A percentile compares a stretch with the other conserved stretches of the same genome.
Conservation (phyloP, 2,329 filamentous ascomycete species). For the Phoma sp. region DNA sequence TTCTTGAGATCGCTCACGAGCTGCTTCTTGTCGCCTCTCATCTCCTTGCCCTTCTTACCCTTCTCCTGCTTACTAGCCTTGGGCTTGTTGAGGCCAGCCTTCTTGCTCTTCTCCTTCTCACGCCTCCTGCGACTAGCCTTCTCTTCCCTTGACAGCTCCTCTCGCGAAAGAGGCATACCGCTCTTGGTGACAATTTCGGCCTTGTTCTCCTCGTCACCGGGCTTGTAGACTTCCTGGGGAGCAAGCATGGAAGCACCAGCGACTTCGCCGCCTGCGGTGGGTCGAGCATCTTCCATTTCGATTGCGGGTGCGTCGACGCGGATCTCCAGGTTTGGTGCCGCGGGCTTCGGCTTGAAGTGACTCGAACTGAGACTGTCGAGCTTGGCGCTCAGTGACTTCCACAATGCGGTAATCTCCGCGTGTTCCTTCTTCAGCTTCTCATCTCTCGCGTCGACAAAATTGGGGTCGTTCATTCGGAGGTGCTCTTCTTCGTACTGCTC, state of each 20-base stretch:
- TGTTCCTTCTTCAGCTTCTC: slow-evolving; percentile 84
- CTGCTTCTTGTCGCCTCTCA: slow-evolving; percentile 54
- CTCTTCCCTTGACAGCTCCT: slow-evolving; percentile 89
- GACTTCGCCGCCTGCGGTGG: slow-evolving; percentile 78
- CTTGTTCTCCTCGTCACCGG: slow-evolving; percentile 70
- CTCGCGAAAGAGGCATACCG: slow-evolving; percentile 76
- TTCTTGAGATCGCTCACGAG: slow-evolving; percentile 74
- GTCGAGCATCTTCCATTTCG: slow-evolving; percentile 93
- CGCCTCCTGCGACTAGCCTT: slow-evolving; percentile 76
- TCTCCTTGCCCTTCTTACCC: slow-evolving; percentile 59
- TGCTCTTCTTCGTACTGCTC: slow-evolving; percentile 96
- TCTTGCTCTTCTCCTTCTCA: slow-evolving; percentile 84
- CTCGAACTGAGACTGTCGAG: slow-evolving; percentile 90
- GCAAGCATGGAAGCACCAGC: slow-evolving; percentile 75
- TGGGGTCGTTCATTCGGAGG: slow-evolving; percentile 76
- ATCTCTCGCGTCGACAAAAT: slow-evolving; percentile 79
- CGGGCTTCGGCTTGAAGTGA: slow-evolving; percentile 92
- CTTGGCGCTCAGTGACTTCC: slow-evolving; percentile 78
- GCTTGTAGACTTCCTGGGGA: slow-evolving; percentile 90
- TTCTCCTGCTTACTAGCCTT: slow-evolving; percentile 48
- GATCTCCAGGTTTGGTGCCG: slow-evolving; percentile 80
- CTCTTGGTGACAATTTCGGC: slow-evolving; percentile 79
- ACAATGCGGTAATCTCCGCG: slow-evolving; percentile 79
- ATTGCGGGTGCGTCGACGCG: slow-evolving; percentile 91
- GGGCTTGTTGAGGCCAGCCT: slow-evolving; percentile 63